Evolutionary conservation across 306 rosid genomes (phyloP).

Genomic region (Erythrophleum fordii): DNA sequence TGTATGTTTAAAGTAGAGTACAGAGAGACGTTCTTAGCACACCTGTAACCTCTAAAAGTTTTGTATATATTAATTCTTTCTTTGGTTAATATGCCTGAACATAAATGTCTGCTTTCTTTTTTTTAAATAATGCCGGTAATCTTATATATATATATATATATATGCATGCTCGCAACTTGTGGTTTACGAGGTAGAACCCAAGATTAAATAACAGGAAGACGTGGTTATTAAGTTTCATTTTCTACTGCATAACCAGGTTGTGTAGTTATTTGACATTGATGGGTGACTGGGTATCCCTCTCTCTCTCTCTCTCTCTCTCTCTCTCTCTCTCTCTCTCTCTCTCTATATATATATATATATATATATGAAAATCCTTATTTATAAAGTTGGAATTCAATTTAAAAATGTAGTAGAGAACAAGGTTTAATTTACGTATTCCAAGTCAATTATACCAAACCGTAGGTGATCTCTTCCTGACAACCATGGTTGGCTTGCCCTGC

Average conservation of each 20-base stretch:
- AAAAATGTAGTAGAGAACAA: not conserved
- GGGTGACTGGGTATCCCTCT: too few species aligned
- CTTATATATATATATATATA: not conserved
- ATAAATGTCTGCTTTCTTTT: not conserved
- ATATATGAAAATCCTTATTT: not conserved
- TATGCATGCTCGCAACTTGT: not conserved
- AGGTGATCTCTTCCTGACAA: too few species aligned
- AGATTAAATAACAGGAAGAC: not conserved
- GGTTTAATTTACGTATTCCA: not conserved
- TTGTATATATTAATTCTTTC: slow-evolving; percentile 32
- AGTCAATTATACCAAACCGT: not conserved
- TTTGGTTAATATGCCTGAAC: not conserved
- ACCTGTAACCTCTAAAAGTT: not conserved
- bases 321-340: too few species aligned
- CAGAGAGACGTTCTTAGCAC: not conserved
- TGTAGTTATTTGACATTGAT: not conserved
- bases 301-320: too few species aligned
- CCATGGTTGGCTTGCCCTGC: not conserved
- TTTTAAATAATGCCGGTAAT: not conserved
- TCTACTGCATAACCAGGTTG: not conserved
- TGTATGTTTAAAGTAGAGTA: slow-evolving; percentile 11
- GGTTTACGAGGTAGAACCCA: not conserved
- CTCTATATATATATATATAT: too few species aligned
- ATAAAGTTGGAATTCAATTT: not conserved
- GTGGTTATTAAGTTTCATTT: too few species aligned